Conservation (phyloP, 306 rosid genomes). For the Carpinus viminea region DNA sequence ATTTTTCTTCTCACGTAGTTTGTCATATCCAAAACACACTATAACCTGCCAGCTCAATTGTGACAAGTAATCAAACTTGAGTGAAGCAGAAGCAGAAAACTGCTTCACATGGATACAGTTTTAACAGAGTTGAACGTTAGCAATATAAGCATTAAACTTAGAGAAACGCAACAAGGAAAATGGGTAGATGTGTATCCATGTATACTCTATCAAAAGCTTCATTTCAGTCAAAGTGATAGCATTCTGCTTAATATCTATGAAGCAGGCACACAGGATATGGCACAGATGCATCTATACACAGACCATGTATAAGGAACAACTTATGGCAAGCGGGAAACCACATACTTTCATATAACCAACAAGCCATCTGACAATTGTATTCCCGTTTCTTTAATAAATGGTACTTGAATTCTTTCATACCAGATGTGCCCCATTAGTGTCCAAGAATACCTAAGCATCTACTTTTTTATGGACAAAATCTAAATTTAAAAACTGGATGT, state of each 20-base stretch:
- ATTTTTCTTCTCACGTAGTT: not conserved
- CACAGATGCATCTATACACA: not conserved
- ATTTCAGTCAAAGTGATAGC: not conserved
- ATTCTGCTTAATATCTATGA: not conserved
- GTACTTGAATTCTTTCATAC: not conserved
- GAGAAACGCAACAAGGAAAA: not conserved
- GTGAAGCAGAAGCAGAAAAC: slow-evolving; percentile 6
- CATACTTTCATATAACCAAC: not conserved
- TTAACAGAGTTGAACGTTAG: not conserved
- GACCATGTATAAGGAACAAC: not conserved
- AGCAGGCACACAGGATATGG: not conserved
- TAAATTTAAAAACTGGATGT: not conserved
- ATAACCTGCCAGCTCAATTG: not conserved
- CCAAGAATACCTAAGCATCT: not conserved
- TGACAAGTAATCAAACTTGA: not conserved
- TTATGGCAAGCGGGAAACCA: not conserved
- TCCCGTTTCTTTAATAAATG: not conserved
- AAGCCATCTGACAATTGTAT: not conserved
- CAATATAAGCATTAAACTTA: not conserved
- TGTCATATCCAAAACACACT: not conserved
- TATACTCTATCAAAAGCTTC: not conserved
- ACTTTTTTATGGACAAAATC: not conserved
- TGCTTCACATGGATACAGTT: not conserved
- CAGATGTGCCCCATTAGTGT: not conserved
- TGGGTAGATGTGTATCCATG: not conserved